Evolutionary conservation across 345 rosid species (phyloP).

Genomic region (Streptanthus diversifolius): DNA sequence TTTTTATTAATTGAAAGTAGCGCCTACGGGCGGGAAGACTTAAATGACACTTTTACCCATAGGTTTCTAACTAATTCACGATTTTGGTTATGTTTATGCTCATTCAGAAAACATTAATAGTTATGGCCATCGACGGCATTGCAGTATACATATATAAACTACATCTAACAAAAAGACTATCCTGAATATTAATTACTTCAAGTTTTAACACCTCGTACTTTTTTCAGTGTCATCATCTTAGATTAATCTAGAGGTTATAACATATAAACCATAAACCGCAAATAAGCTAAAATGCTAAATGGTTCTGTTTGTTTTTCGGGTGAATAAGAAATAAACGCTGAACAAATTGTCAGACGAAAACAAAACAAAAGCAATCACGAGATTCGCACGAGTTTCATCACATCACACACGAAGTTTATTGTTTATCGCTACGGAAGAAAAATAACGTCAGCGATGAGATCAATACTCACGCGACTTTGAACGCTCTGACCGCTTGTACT

Average conservation of each 20-base stretch:
- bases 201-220: background rate
- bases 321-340: background rate
- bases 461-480: conserved; percentile 33
- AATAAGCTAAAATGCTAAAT: background rate
- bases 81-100: background rate
- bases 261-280: background rate
- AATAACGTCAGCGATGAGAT: conserved; percentile 11
- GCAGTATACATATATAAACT: no score
- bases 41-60: background rate
- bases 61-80: background rate
- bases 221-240: background rate
- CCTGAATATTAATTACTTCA: background rate
- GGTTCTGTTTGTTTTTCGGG: background rate
- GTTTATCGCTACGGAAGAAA: conserved; percentile 1
- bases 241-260: background rate
- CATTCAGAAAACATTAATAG: no score
- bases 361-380: background rate
- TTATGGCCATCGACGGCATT: background rate
- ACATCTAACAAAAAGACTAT: background rate
- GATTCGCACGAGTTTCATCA: background rate
- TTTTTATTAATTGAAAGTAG: conserved; percentile 24
- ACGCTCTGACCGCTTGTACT: conserved; percentile 36
- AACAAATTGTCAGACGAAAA: background rate
- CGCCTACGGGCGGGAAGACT: conserved; percentile 28
- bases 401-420: conserved; percentile 15